Percentiles rank a stretch among this genome's conserved stretches.
Evolutionary conservation across 2,329 filamentous ascomycete species (phyloP).

Genomic region (Exophiala bonariae): DNA sequence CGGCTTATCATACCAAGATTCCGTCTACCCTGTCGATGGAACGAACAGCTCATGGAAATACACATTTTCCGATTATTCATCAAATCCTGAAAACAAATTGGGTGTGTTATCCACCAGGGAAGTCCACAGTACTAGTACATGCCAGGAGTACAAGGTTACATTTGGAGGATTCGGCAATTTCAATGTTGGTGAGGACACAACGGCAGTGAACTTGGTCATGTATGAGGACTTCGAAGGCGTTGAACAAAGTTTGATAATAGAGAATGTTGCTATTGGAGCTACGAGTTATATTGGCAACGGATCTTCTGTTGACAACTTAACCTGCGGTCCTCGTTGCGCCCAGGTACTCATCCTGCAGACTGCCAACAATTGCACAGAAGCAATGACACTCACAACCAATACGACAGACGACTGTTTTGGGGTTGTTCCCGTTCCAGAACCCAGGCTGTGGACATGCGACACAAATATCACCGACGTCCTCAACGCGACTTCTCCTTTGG

Average conservation of each 20-base stretch:
- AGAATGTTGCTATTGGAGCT: constrained; percentile 4
- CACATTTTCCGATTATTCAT: constrained; percentile 9
- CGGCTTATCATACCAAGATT: background rate
- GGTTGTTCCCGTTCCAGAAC: background rate
- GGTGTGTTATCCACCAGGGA: background rate
- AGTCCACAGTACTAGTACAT: constrained; percentile 12
- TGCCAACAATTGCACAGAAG: constrained; percentile 7
- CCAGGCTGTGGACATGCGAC: constrained; percentile 19
- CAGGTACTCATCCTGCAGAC: constrained; percentile 16
- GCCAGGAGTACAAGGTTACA: constrained; percentile 11
- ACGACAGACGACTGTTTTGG: background rate
- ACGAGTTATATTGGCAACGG: constrained; percentile 13
- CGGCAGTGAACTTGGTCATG: background rate
- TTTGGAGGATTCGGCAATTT: constrained; percentile 14
- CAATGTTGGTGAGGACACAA: constrained; percentile 2
- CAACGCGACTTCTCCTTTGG: background rate
- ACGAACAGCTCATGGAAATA: constrained; percentile 5
- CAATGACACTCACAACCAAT: too few relatives aligned
- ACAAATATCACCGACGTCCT: constrained; percentile 14
- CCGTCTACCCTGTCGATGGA: constrained; percentile 47
- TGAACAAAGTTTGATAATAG: background rate
- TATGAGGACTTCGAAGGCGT: constrained; percentile 10
- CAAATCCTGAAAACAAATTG: background rate
- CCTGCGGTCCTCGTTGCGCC: constrained; percentile 17
- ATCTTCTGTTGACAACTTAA: background rate